These are phyloP conservation scores for Heritiera littoralis DNA, from an alignment of 345 rosid species.

Conservation along the genomic window DNA sequence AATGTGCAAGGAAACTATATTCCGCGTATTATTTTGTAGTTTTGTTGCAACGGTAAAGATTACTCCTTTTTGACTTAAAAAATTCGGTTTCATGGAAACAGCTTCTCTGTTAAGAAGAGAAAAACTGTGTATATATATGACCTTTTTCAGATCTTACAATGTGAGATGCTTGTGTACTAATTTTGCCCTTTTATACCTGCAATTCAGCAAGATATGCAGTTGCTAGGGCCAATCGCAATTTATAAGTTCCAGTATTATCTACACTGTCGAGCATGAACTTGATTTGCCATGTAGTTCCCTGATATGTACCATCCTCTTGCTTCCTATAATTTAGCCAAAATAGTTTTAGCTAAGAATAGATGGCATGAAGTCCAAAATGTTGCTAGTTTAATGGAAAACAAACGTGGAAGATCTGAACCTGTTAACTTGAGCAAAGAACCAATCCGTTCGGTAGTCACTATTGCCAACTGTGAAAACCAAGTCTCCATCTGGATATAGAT, in stretches of 20 bases:
- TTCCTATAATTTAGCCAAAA: slow-evolving; percentile 40
- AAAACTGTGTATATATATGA: too few relatives aligned
- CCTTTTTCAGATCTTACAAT: too few relatives aligned
- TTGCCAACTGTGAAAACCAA: slow-evolving; percentile 57
- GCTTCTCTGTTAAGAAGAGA: too few relatives aligned
- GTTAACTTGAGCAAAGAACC: slow-evolving; percentile 87
- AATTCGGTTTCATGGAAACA: too few relatives aligned
- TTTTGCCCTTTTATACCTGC: slow-evolving; percentile 35
- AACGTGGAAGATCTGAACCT: slow-evolving; percentile 45
- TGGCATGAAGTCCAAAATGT: neutral
- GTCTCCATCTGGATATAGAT: slow-evolving; percentile 66
- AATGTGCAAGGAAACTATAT: neutral
- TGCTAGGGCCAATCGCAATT: slow-evolving; percentile 57
- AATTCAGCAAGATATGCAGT: slow-evolving; percentile 53
- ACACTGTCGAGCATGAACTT: slow-evolving; percentile 41
- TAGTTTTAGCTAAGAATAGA: neutral
- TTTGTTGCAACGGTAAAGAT: too few relatives aligned
- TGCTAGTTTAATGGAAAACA: neutral
- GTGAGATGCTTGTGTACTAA: too few relatives aligned
- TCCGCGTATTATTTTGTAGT: neutral
- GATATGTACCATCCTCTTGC: slow-evolving; percentile 43
- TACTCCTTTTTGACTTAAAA: too few relatives aligned
- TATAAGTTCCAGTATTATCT: slow-evolving; percentile 38
- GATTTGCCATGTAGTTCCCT: slow-evolving; percentile 73
- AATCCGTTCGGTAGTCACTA: slow-evolving; percentile 56